Evolutionary conservation across 2,329 filamentous ascomycete species (phyloP), one percentile per base, ranked within the genome.

Genomic region (Penicillium sp.): DNA sequence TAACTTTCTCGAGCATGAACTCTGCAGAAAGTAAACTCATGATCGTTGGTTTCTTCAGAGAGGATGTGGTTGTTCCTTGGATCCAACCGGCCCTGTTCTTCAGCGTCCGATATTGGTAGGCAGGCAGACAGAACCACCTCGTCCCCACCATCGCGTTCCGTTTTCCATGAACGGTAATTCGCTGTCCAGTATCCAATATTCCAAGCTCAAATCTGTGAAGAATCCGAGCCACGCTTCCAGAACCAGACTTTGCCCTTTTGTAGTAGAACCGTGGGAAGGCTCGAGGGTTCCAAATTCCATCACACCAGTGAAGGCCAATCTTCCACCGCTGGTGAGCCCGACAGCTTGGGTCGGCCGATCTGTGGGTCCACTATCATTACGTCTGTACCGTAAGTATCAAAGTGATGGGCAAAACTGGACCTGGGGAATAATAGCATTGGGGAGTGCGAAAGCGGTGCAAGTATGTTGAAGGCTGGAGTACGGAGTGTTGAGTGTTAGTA

Each of bases 261-360:
- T 41, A 2, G 3, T 13, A 41, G 35, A 13, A 11, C 35, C 35
- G 35, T 41, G 35, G 35, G 35, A 41, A 41, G 11, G 19, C 8
- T 47, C n/a, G 21, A 8, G 44, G 11, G 9, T 46, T n/a, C 19
- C 11, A n/a, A n/a, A 47, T 8, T 47, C n/a, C 19, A 11, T n/a
- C 23, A 21, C 13, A 23, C 46, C 26, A 5, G 46, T 48, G 9
- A 8, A 23, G 19, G 13, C 13, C 8, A 41, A 13, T 41, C 45
- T 57, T 26, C 50, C 55, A 57, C 55, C 55, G 55, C 55, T 52
- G 46, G 29, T 48, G 58, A 61, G 54, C 53, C 59, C 59, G 54
- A 57, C 26, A 57, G 59, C 56, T 49, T 53, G 59, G 54, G 48
- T 53, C 48, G 44, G 59, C 38, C 41, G 59, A 54, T 61, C 48